These are phyloP conservation scores for Phialophora macrospora DNA, from an alignment of 2,329 filamentous ascomycete species.

Conservation along the genomic window DNA sequence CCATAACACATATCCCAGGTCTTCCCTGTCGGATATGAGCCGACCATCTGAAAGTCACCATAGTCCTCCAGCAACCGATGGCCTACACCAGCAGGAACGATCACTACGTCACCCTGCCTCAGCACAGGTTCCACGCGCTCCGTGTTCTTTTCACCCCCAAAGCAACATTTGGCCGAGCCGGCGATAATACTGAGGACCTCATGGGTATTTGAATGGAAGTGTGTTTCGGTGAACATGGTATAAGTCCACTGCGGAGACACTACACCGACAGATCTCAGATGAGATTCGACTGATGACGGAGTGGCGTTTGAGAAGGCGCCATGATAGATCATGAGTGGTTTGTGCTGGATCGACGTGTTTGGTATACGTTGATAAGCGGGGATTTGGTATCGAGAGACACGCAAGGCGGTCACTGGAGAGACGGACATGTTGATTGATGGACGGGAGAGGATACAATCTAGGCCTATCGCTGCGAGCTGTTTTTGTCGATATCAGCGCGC, in stretches of 20 bases:
- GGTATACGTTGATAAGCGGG: conserved; percentile 62
- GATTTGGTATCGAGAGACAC: conserved; percentile 64
- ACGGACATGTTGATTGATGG: conserved; percentile 42
- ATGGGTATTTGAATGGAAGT: conserved; percentile 71
- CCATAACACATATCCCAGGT: conserved; percentile 76
- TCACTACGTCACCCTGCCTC: conserved; percentile 64
- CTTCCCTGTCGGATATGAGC: conserved; percentile 63
- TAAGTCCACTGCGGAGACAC: conserved; percentile 70
- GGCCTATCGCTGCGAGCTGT: background rate
- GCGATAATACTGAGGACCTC: conserved; percentile 67
- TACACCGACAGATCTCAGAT: conserved; percentile 59
- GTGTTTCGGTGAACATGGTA: conserved; percentile 68
- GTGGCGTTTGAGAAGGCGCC: conserved; percentile 57
- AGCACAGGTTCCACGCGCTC: conserved; percentile 61
- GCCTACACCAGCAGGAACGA: conserved; percentile 69
- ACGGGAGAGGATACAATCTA: background rate
- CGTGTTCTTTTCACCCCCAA: conserved; percentile 68
- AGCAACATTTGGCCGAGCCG: conserved; percentile 66
- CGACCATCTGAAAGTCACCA: conserved; percentile 68
- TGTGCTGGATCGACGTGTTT: conserved; percentile 68
- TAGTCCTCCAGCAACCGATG: conserved; percentile 63
- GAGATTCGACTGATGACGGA: conserved; percentile 60
- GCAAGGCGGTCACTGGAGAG: conserved; percentile 57
- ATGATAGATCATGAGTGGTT: conserved; percentile 70
- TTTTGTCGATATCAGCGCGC: background rate